A percentile compares a stretch with the other conserved stretches of the same genome.
phyloP scores from a whole-genome alignment of 495 filamentous ascomycete genomes.

The Aspergillus heteromorphus region DNA sequence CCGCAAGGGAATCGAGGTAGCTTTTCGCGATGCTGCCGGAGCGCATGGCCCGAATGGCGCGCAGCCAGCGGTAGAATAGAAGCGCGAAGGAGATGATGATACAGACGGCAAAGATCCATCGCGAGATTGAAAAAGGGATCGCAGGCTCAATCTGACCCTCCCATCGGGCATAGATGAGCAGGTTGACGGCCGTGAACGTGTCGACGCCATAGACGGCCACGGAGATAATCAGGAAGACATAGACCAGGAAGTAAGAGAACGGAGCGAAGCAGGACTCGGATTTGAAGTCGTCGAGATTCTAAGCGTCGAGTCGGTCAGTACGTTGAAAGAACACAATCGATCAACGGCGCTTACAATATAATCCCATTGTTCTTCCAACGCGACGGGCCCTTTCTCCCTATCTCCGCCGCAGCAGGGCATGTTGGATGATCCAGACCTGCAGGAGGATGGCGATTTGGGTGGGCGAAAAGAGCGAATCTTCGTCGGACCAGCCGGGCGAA shows the following conservation, averaged over 20 bases:
- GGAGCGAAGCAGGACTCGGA: conserved; percentile 66
- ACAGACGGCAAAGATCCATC: conserved; percentile 86
- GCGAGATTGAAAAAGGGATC: conserved; percentile 64
- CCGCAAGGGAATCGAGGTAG: conserved; percentile 82
- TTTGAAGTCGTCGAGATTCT: conserved; percentile 90
- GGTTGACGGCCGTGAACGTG: conserved; percentile 85
- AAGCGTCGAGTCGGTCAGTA: background rate
- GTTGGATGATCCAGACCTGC: conserved; percentile 31
- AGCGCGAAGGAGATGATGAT: conserved; percentile 84
- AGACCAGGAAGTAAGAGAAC: conserved; percentile 82
- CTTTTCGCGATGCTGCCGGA: conserved; percentile 82
- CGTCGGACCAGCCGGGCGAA: conserved; percentile 41
- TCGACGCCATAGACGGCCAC: conserved; percentile 85
- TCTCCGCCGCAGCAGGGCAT: conserved; percentile 76
- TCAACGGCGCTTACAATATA: conserved; percentile 65
- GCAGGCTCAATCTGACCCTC: conserved; percentile 60
- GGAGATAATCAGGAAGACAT: conserved; percentile 69
- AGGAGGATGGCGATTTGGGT: conserved; percentile 16
- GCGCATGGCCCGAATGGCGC: conserved; percentile 71
- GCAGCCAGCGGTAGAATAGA: conserved; percentile 67
- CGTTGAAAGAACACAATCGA: background rate
- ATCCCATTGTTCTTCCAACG: conserved; percentile 87
- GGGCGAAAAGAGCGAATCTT: conserved; percentile 22
- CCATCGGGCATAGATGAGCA: conserved; percentile 75
- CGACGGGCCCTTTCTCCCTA: conserved; percentile 61